These are phyloP conservation scores for Magnaporthiopsis rhizophila DNA, from an alignment of 2,329 filamentous ascomycete species.

Conservation along the genomic window DNA sequence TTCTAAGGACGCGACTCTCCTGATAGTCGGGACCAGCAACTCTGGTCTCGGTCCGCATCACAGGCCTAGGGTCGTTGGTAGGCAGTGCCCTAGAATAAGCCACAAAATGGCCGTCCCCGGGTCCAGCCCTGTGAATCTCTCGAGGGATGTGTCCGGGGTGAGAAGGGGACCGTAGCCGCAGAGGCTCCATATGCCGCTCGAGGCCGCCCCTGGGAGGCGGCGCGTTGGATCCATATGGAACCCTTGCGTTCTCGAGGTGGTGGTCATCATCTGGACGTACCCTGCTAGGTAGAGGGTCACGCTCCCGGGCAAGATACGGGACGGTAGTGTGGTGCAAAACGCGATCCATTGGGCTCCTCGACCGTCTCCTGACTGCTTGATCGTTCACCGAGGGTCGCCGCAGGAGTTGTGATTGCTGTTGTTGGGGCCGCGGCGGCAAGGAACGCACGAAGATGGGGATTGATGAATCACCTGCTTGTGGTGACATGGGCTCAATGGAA, in stretches of 20 bases:
- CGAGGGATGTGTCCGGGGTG: not conserved
- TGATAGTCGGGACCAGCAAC: not conserved
- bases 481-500: conserved; percentile 37
- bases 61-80: not conserved
- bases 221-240: not conserved
- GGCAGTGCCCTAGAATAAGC: not conserved
- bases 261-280: not conserved
- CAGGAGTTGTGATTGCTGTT: not conserved
- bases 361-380: not conserved
- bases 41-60: not conserved
- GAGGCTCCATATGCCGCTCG: not conserved
- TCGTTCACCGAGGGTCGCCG: not conserved
- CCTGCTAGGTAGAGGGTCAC: not conserved
- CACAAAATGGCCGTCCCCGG: not conserved
- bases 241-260: not conserved
- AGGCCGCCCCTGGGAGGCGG: not conserved
- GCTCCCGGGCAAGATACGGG: not conserved
- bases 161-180: not conserved
- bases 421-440: conserved; percentile 9
- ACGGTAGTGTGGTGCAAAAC: not conserved
- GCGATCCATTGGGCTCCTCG: conserved; percentile 2
- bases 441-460: conserved; percentile 14
- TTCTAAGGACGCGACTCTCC: conserved; percentile 6
- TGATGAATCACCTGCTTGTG: conserved; percentile 16
- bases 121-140: not conserved